Conservation (phyloP, 441 rosid species). For the Aleurites moluccanus region DNA sequence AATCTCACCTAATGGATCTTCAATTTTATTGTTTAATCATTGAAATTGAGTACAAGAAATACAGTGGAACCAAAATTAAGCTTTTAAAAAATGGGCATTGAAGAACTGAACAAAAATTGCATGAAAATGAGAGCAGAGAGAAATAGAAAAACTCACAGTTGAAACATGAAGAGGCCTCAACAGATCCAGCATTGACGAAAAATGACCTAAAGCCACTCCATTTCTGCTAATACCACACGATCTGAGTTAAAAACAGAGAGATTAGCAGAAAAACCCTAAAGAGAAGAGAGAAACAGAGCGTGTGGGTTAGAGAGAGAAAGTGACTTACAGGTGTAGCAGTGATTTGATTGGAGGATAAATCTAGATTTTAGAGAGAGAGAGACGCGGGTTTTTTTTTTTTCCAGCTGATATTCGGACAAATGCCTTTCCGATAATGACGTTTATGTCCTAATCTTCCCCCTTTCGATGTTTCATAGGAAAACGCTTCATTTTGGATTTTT, state of each 20-base stretch:
- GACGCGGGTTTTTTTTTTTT: too few species aligned
- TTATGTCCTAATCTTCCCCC: constrained; percentile 19
- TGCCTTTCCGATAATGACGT: constrained; percentile 20
- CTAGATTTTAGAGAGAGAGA: constrained; percentile 34
- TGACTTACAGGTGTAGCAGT: constrained; percentile 8
- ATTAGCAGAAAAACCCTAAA: constrained; percentile 19
- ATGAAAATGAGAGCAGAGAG: background rate
- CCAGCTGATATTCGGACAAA: too few species aligned
- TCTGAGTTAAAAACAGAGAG: background rate
- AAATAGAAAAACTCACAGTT: constrained; percentile 27
- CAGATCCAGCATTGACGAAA: constrained; percentile 43
- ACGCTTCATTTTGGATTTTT: background rate
- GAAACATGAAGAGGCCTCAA: constrained; percentile 31
- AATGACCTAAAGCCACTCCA: constrained; percentile 28
- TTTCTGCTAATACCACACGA: constrained; percentile 8
- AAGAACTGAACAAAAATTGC: background rate
- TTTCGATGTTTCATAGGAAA: constrained; percentile 24
- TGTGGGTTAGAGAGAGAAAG: constrained; percentile 18
- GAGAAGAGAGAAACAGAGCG: background rate
- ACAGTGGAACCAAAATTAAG: background rate
- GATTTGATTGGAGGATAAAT: constrained; percentile 43
- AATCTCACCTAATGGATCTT: constrained; percentile 13
- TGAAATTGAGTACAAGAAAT: background rate
- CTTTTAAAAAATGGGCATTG: background rate
- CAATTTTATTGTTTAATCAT: background rate